Evolutionary conservation across 176 grass and related monocot genomes (phyloP), one percentile per base, ranked within the genome.

Genomic region (Olyra latifolia): DNA sequence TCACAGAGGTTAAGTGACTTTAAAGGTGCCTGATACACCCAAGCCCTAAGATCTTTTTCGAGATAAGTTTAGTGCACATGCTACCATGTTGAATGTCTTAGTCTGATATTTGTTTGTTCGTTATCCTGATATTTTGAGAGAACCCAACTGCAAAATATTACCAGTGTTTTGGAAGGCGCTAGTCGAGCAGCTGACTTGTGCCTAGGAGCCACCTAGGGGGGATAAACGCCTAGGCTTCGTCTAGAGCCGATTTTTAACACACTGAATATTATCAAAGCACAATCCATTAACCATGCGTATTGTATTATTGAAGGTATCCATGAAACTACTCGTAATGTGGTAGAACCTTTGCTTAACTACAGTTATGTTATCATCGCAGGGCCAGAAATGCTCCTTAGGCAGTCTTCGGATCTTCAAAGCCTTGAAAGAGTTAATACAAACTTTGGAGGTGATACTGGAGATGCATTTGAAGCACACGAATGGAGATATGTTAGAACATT

Each of bases 401-500:
- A 89, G 64, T 80, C 92, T 79, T 94, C 92, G 30, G 67, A 85
- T 68, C 64, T 94, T 80, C 85, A 77, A 46, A 86, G 4, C 81
- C 56, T 59, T 74, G 86, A 85, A 60, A 87, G 67, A 17, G 72
- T 66, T 65, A 86, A 71, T 66, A 57, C 83, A 67, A 77, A 88
- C 88, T 80, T 84, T 85, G 90, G 89, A 82, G 90, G 72, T 83
- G 88, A 89, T 77, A 55, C 61, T 50, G 91, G 82, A 76, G 95
- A 98, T 78, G 95, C 88, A 75, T 86, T 87, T 81, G 92, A 98
- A 91, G 84, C 88, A 60, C 88, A 98, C 24, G 90, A 98, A 62
- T 98, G 95, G 95, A 89, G 83, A 94, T 98, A 83, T 69, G 92
- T 94, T 83, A 92, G 83, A 48, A 91, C 90, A 71, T 79, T 94